Evolutionary conservation across 2,329 filamentous ascomycete genomes (phyloP).

Genomic region (Phaeosphaeriaceae sp.): DNA sequence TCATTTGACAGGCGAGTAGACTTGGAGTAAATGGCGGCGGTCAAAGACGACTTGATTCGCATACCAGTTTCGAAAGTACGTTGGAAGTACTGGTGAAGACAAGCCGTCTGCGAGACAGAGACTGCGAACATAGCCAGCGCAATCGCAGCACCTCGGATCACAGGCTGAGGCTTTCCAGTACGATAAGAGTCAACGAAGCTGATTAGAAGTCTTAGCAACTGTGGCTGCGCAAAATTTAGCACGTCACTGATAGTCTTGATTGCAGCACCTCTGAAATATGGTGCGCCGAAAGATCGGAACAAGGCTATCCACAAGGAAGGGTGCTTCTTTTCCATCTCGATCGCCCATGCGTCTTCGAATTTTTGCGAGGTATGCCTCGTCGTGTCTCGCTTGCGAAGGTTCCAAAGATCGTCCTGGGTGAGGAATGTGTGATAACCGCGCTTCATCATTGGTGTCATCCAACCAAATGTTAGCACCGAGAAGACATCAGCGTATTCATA

Average conservation of each 20-base stretch:
- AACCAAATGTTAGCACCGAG: slow-evolving; percentile 90
- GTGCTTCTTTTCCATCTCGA: slow-evolving; percentile 72
- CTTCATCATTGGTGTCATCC: slow-evolving; percentile 99
- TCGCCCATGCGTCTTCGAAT: slow-evolving; percentile 78
- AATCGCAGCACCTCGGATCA: slow-evolving; percentile 85
- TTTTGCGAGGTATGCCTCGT: slow-evolving; percentile 74
- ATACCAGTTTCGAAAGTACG: slow-evolving; percentile 93
- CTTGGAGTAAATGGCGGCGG: slow-evolving; percentile 91
- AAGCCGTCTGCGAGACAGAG: slow-evolving; percentile 84
- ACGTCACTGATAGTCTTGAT: slow-evolving; percentile 92
- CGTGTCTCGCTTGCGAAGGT: slow-evolving; percentile 78
- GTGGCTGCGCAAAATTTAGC: slow-evolving; percentile 88
- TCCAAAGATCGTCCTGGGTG: slow-evolving; percentile 96
- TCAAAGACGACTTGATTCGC: slow-evolving; percentile 91
- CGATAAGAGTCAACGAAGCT: slow-evolving; percentile 81
- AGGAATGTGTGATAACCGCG: slow-evolving; percentile 90
- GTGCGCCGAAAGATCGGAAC: slow-evolving; percentile 82
- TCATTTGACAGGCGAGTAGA: slow-evolving; percentile 91
- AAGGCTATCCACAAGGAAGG: slow-evolving; percentile 89
- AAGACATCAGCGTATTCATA: slow-evolving; percentile 94
- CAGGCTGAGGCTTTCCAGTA: slow-evolving; percentile 70
- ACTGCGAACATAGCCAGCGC: slow-evolving; percentile 90
- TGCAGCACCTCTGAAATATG: slow-evolving; percentile 79
- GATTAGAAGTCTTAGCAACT: slow-evolving; percentile 85
- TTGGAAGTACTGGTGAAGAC: slow-evolving; percentile 98